A percentile compares a stretch with the other conserved stretches of the same genome.
Conservation (phyloP, 768 basidiomycete genomes). For the Lentinula boryana region DNA sequence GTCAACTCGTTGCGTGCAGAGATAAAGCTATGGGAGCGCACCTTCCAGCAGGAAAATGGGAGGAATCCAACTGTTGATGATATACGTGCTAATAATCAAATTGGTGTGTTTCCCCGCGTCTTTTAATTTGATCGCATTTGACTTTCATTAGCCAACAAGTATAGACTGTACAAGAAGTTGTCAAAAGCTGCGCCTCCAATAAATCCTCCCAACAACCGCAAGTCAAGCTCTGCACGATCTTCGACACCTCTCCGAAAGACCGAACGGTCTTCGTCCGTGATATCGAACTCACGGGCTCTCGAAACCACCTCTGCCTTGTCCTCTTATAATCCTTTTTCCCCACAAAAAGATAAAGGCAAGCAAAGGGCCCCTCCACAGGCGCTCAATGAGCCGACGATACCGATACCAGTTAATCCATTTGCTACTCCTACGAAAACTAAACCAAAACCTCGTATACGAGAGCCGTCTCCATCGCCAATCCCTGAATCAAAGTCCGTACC, state of each 20-base stretch:
- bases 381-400: slow-evolving; percentile 13
- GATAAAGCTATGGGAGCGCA: slow-evolving; percentile 75
- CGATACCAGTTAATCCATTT: slow-evolving; percentile 33
- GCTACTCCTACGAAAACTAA: slow-evolving; percentile 35
- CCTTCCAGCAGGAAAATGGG: slow-evolving; percentile 50
- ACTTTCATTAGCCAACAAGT: slow-evolving; percentile 56
- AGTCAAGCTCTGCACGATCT: slow-evolving; percentile 24
- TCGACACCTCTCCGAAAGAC: slow-evolving; percentile 15
- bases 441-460: slow-evolving; percentile 16
- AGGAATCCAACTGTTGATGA: slow-evolving; percentile 64
- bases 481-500: slow-evolving; percentile 16
- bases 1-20: slow-evolving; percentile 52
- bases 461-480: slow-evolving; percentile 32
- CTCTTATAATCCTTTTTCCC: slow-evolving; percentile 76
- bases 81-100: slow-evolving; percentile 52
- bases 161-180: slow-evolving; percentile 76
- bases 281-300: slow-evolving; percentile 45
- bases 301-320: slow-evolving; percentile 46
- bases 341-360: slow-evolving; percentile 58
- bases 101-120: slow-evolving; percentile 43
- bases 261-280: slow-evolving; percentile 25
- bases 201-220: slow-evolving; percentile 11
- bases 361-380: slow-evolving; percentile 21
- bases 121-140: slow-evolving; percentile 10
- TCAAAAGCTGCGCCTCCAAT: slow-evolving; percentile 35